Conservation (phyloP, 2,329 filamentous ascomycete genomes). For the Fusarium kyushuense region DNA sequence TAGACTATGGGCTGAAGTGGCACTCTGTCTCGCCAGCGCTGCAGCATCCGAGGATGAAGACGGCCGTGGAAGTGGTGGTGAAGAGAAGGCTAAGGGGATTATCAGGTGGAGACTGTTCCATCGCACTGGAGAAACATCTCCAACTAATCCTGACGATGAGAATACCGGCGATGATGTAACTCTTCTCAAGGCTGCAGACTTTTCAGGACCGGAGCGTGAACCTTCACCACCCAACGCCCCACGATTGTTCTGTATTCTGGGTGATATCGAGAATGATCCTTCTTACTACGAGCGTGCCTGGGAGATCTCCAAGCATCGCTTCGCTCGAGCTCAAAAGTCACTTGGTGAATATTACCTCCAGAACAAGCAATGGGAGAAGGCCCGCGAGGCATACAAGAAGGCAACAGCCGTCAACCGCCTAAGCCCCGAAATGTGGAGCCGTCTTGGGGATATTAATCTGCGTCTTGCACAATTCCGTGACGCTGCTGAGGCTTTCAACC, state of each 20-base stretch:
- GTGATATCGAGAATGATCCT: slow-evolving; percentile 83
- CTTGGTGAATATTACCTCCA: slow-evolving; percentile 83
- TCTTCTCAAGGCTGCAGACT: slow-evolving; percentile 66
- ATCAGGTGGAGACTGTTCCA: slow-evolving; percentile 84
- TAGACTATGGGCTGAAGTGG: slow-evolving; percentile 94
- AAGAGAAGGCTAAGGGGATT: slow-evolving; percentile 83
- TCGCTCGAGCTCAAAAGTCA: slow-evolving; percentile 87
- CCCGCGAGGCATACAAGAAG: slow-evolving; percentile 80
- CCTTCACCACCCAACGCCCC: slow-evolving; percentile 85
- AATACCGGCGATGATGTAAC: slow-evolving; percentile 64
- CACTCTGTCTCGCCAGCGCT: slow-evolving; percentile 81
- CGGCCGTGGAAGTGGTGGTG: slow-evolving; percentile 68
- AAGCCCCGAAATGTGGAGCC: slow-evolving; percentile 87
- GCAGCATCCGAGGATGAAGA: slow-evolving; percentile 69
- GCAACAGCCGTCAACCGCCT: slow-evolving; percentile 84
- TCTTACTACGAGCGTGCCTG: slow-evolving; percentile 86
- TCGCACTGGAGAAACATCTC: slow-evolving; percentile 59
- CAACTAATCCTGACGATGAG: slow-evolving; percentile 62
- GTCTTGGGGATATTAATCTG: slow-evolving; percentile 88
- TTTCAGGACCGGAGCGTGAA: slow-evolving; percentile 71
- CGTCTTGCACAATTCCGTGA: slow-evolving; percentile 81
- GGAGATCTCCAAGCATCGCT: slow-evolving; percentile 84
- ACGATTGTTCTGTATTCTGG: slow-evolving; percentile 90
- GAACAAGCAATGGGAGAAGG: slow-evolving; percentile 73
- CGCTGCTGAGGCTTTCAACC: slow-evolving; percentile 84